A percentile compares a stretch with the other conserved stretches of the same genome.
phyloP scores from a whole-genome alignment of 495 filamentous ascomycete genomes.

The Jackrogersella multiformis region DNA sequence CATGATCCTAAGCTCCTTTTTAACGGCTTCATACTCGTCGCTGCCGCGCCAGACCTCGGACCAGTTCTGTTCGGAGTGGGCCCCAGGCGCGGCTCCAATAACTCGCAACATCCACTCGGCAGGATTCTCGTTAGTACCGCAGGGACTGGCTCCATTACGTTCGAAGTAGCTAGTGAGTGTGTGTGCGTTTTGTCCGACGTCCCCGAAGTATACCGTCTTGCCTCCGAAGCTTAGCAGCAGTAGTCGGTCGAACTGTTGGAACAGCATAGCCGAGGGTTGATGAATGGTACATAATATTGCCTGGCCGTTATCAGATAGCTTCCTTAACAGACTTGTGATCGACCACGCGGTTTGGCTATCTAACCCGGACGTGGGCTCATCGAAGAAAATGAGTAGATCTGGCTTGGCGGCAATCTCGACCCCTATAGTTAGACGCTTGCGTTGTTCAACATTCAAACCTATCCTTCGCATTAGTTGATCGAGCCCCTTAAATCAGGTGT shows the following conservation, averaged over 20 bases:
- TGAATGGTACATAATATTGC: conserved; percentile 93
- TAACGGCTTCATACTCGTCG: conserved; percentile 70
- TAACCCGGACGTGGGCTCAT: conserved; percentile 85
- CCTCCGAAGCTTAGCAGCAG: conserved; percentile 63
- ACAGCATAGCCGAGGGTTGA: conserved; percentile 82
- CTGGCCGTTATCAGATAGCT: conserved; percentile 82
- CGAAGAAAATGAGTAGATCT: conserved; percentile 84
- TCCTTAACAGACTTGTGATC: conserved; percentile 77
- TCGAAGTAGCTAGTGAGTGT: conserved; percentile 58
- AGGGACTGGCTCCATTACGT: conserved; percentile 58
- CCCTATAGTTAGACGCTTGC: conserved; percentile 81
- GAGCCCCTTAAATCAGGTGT: neutral
- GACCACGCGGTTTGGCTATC: conserved; percentile 89
- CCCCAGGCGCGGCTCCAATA: conserved; percentile 87
- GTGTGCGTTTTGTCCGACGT: conserved; percentile 48
- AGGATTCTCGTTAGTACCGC: conserved; percentile 62
- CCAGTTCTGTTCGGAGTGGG: conserved; percentile 79
- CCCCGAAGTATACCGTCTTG: conserved; percentile 65
- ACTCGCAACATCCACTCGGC: conserved; percentile 88
- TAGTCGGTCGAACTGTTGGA: conserved; percentile 61
- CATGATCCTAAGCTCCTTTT: conserved; percentile 71
- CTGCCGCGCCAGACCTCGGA: conserved; percentile 77
- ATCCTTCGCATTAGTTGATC: conserved; percentile 34
- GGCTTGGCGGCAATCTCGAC: conserved; percentile 92
- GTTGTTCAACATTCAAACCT: conserved; percentile 81